phyloP scores from a whole-genome alignment of 768 basidiomycete species.

The Tricholoma furcatifolium region DNA sequence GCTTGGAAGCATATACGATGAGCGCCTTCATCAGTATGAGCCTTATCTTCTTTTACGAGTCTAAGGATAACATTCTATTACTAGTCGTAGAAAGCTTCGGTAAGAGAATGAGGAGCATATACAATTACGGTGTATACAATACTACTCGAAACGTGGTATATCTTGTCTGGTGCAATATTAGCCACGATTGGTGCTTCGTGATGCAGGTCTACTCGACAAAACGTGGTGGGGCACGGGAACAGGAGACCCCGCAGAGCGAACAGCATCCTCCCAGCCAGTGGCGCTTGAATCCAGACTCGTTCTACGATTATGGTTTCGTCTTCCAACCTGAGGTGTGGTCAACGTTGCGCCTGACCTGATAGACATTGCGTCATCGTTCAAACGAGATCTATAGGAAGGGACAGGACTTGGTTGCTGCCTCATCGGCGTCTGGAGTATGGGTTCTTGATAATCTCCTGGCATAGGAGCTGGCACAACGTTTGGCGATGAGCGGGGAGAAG shows the following conservation, averaged over 20 bases:
- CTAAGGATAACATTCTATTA: too few relatives aligned
- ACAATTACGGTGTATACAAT: neutral
- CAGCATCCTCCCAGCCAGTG: slow-evolving; percentile 12
- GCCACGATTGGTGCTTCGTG: neutral
- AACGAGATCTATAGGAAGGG: slow-evolving; percentile 5
- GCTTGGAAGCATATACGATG: too few relatives aligned
- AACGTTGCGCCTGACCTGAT: slow-evolving; percentile 13
- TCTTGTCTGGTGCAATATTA: neutral
- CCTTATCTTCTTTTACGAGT: too few relatives aligned
- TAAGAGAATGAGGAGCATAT: too few relatives aligned
- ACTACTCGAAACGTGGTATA: neutral
- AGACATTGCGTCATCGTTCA: slow-evolving; percentile 13
- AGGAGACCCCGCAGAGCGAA: slow-evolving; percentile 5
- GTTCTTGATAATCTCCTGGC: slow-evolving; percentile 14
- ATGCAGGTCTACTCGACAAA: neutral
- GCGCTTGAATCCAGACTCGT: neutral
- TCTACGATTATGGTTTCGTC: neutral
- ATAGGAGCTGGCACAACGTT: slow-evolving; percentile 11
- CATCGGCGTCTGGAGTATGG: slow-evolving; percentile 1
- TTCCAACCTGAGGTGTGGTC: slow-evolving; percentile 6
- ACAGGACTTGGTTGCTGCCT: slow-evolving; percentile 2
- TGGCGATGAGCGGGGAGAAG: slow-evolving; percentile 1
- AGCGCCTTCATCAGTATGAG: too few relatives aligned
- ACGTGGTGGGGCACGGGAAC: slow-evolving; percentile 8
- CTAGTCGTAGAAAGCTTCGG: too few relatives aligned